phyloP scores from a whole-genome alignment of 2,329 filamentous ascomycete species.

The Colletotrichum siamense region DNA sequence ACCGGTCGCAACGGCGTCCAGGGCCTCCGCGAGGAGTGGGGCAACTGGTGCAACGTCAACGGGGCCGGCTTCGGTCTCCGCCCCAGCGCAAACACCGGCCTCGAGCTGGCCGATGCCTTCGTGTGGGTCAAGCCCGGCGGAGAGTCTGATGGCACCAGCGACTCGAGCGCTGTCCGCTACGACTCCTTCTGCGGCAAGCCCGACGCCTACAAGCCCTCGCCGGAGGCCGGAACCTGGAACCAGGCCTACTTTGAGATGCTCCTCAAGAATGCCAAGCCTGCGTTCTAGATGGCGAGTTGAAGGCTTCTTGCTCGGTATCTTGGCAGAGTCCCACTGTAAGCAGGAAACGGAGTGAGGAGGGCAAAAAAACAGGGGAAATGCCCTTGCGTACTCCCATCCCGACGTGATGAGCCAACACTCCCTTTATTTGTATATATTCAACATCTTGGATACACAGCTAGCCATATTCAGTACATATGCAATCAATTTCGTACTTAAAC shows the following conservation, averaged over 20 bases:
- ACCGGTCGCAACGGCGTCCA: constrained; percentile 45
- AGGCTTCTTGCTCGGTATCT: neutral
- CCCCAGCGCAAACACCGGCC: constrained; percentile 61
- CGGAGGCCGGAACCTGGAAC: constrained; percentile 56
- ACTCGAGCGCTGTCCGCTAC: constrained; percentile 37
- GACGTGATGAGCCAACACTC: neutral
- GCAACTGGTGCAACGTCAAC: constrained; percentile 66
- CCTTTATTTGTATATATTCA: neutral
- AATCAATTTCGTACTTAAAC: neutral
- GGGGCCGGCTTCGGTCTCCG: constrained; percentile 66
- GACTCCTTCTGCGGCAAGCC: constrained; percentile 43
- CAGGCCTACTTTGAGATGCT: constrained; percentile 30
- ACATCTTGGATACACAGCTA: neutral
- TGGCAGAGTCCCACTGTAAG: too few relatives aligned
- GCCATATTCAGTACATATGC: neutral
- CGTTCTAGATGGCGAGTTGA: neutral
- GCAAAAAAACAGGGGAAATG: neutral
- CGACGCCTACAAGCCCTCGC: constrained; percentile 52
- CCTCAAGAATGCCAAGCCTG: constrained; percentile 24
- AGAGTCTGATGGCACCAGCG: constrained; percentile 51
- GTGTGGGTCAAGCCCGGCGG: constrained; percentile 72
- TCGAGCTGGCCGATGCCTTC: constrained; percentile 63
- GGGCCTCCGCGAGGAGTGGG: constrained; percentile 49
- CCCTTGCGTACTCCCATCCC: neutral
- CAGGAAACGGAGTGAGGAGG: neutral